Evolutionary conservation across 768 basidiomycete genomes (phyloP), one percentile per base, ranked within the genome.

Genomic region (Mycena galopus): DNA sequence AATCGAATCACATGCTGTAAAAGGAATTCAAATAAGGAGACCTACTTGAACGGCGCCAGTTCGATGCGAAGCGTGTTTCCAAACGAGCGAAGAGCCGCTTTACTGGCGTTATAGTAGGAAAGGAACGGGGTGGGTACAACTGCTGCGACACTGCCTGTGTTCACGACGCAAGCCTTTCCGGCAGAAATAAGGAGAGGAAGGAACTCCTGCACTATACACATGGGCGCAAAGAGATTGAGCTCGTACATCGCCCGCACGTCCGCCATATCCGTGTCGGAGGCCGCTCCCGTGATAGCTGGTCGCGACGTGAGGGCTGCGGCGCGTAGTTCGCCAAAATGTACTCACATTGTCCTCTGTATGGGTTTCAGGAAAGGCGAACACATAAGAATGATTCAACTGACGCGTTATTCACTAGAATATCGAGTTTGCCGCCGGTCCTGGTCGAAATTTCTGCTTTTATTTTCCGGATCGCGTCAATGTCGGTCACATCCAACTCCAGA

Each of bases 1-100:
- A 7, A 14, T 33, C 21, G 30, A n/a, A 35, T 21, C 16, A n/a
- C 19, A 59, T 23, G 32, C 6, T 33, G 3, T 10, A 51, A 51
- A 27, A 25, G 12, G 4, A 47, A 47, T 47, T 19, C 12, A 10
- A 51, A 25, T 14, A 19, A 51, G 27, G 8, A 50, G 11, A 14
- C 50, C 14, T 19, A 78, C 79, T 73, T 73, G 72, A 82, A 81
- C 3, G 82, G 82, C 50, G 71, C 77, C 50, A 82, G 65, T 57
- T 82, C 82, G 3, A 81, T 67, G 11, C 82, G 75, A 14, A 82
- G 65, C 0, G 79, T 80, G 51, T 82, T 74, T 12, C 76, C 63
- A 42, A 78, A 79, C 17, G 77, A 39, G 47, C 76, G 72, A 6
- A 82, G 61, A 4, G 81, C 82, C 5, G 82, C 82, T 59, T 82